Evolutionary conservation across 441 rosid genomes (phyloP).

Genomic region (Corymbia citriodora): DNA sequence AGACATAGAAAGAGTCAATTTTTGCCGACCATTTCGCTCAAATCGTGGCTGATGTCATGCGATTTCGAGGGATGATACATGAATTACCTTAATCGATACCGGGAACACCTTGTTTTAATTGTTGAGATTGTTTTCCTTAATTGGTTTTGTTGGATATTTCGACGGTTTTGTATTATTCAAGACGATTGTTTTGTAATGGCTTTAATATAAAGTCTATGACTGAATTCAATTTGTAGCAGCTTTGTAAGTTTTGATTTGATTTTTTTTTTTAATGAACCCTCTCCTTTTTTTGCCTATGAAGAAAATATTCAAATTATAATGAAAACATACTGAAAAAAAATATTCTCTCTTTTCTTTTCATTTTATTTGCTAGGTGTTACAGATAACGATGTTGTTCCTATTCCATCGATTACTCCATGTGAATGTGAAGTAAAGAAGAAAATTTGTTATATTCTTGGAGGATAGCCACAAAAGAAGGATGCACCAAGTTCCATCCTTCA

Average conservation of each 20-base stretch:
- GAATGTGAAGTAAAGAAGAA: background rate
- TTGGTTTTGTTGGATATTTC: background rate
- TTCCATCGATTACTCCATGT: background rate
- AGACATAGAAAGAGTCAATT: background rate
- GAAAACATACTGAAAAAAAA: background rate
- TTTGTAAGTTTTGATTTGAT: background rate
- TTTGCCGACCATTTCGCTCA: background rate
- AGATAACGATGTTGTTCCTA: background rate
- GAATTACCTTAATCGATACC: background rate
- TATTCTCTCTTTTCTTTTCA: background rate
- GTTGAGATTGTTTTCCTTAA: background rate
- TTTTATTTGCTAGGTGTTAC: background rate
- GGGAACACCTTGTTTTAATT: background rate
- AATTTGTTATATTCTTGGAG: background rate
- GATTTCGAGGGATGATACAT: background rate
- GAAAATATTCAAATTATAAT: background rate
- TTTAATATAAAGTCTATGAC: background rate
- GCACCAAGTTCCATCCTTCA: background rate
- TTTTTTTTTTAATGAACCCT: background rate
- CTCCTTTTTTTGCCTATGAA: background rate
- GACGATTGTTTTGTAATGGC: rapidly evolving
- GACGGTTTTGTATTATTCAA: background rate
- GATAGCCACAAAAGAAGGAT: background rate
- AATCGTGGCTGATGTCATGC: background rate
- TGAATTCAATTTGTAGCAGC: background rate